These are phyloP conservation scores for Ganoderma lingzhi DNA, from an alignment of 1,284 basidiomycete genomes.

Conservation along the genomic window DNA sequence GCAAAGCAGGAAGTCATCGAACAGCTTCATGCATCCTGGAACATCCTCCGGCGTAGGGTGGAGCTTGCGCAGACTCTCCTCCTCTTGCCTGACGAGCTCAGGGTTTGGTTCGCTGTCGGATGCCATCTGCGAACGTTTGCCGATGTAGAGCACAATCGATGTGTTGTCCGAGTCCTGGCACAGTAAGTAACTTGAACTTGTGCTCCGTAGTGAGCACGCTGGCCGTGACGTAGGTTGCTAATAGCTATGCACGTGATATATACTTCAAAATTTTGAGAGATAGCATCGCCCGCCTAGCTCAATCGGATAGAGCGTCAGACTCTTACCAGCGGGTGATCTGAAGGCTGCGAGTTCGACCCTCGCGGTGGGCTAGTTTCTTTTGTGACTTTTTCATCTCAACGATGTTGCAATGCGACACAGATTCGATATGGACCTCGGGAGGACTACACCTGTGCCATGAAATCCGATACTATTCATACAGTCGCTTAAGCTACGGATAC, in stretches of 20 bases:
- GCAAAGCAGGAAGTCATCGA: conserved; percentile 84
- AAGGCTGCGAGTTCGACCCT: conserved; percentile 93
- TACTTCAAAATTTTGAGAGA: no score
- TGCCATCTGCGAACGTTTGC: conserved; percentile 6
- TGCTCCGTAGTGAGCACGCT: no score
- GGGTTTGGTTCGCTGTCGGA: conserved; percentile 14
- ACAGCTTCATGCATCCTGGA: conserved; percentile 79
- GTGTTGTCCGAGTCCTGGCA: neutral
- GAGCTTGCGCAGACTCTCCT: conserved; percentile 62
- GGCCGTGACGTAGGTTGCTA: no score
- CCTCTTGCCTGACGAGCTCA: conserved; percentile 64
- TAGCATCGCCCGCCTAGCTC: conserved; percentile 74
- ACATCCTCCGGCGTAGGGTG: conserved; percentile 83
- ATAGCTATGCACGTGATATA: no score
- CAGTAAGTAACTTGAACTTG: no score
- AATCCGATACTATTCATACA: neutral
- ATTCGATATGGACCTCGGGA: no score
- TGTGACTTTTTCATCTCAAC: neutral
- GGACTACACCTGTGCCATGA: no score
- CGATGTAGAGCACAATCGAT: neutral
- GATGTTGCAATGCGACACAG: no score
- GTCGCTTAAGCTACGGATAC: neutral
- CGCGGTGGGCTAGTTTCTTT: conserved; percentile 76
- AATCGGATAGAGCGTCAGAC: conserved; percentile 91
- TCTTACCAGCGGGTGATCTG: conserved; percentile 60